A percentile compares a stretch with the other conserved stretches of the same genome.
These are phyloP conservation scores for Leishmania major DNA, from an alignment of 208 protist genomes.

Conservation along the genomic window DNA sequence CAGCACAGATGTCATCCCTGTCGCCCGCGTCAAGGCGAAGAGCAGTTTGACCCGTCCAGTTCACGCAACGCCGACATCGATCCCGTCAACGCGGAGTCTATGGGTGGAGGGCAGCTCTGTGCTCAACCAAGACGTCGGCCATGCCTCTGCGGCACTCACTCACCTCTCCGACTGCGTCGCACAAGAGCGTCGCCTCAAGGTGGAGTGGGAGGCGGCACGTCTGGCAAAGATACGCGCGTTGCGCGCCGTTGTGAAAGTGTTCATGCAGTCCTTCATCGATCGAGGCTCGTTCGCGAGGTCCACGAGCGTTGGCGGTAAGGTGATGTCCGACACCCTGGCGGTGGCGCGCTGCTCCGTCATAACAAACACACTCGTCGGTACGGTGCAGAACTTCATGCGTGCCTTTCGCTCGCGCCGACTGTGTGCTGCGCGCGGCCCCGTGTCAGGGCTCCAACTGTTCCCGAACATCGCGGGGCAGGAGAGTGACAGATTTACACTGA, in stretches of 20 bases:
- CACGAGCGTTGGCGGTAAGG: not conserved
- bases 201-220: constrained; percentile 55
- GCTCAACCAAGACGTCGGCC: constrained; percentile 35
- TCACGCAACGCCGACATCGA: not conserved
- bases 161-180: constrained; percentile 64
- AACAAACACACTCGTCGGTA: constrained; percentile 63
- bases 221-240: constrained; percentile 66
- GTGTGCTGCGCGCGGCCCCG: constrained; percentile 10
- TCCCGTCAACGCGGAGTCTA: constrained; percentile 29
- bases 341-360: constrained; percentile 80
- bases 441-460: not conserved
- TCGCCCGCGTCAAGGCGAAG: not conserved
- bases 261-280: constrained; percentile 50
- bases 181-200: constrained; percentile 60
- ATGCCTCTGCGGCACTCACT: constrained; percentile 51
- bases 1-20: not conserved
- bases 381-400: constrained; percentile 75
- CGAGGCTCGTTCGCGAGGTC: not conserved
- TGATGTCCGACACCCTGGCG: constrained; percentile 41
- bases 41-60: not conserved
- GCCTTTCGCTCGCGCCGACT: constrained; percentile 45
- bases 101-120: constrained; percentile 84
- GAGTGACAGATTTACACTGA: constrained; percentile 19
- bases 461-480: not conserved
- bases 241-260: constrained; percentile 63